Conservation (phyloP, 148 eudicot species). For the Cornus suecica region DNA sequence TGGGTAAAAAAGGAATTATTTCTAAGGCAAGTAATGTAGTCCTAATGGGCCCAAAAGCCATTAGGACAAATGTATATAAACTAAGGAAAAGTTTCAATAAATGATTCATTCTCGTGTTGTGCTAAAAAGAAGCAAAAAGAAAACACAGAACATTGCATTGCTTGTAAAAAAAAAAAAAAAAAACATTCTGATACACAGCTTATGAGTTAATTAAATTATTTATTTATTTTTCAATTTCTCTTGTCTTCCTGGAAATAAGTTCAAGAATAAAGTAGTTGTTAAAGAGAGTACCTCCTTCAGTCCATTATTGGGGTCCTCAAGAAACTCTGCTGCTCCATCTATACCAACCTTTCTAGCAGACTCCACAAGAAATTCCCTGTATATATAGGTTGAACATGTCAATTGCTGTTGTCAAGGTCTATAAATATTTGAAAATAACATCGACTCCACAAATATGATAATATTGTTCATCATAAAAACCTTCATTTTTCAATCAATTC, state of each 20-base stretch:
- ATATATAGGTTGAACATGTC: background rate
- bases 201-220: background rate
- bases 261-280: background rate
- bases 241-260: background rate
- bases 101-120: too few species aligned
- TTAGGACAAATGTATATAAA: too few species aligned
- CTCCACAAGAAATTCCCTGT: constrained; percentile 82
- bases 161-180: too few species aligned
- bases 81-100: too few species aligned
- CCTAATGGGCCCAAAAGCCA: too few species aligned
- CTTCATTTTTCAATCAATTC: constrained; percentile 5
- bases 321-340: constrained; percentile 88
- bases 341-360: constrained; percentile 73
- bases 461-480: background rate
- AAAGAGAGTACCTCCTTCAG: constrained; percentile 58
- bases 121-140: too few species aligned
- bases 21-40: too few species aligned
- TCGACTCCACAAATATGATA: background rate
- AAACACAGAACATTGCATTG: too few species aligned
- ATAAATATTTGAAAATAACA: background rate
- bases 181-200: background rate
- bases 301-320: constrained; percentile 74
- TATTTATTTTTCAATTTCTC: background rate
- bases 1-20: too few species aligned
- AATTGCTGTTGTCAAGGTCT: background rate